Base-by-base conservation (phyloP, 2,329 filamentous ascomycete genomes). In the Curvularia verruculosa region DNA sequence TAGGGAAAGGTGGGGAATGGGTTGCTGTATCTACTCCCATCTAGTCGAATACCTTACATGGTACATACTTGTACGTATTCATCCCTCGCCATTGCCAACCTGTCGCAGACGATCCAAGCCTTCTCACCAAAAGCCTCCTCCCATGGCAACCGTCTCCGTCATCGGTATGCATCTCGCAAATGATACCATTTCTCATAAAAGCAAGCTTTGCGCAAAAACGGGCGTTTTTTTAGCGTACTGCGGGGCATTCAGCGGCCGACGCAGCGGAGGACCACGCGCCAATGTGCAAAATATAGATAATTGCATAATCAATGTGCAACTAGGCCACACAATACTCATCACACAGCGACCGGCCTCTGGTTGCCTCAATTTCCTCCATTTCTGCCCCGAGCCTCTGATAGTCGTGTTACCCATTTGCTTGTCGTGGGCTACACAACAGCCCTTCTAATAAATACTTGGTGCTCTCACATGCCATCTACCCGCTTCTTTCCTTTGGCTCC, bases 401-500 rank as follows among this genome's bases (percentile, higher is more conserved):
- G 40, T 29, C 18, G 55, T 53, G 49, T 41, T 24, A 49, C 56
- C 18, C 34, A 28, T 45, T 39, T 41, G 24, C 46, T 52, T 41
- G 18, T 31, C 10, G 28, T 12, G 40, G 19, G 49, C 52, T 36
- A 48, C 58, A 61, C 58, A 21, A 41, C 52, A 37, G 55, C 55
- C 56, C 58, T 56, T 46, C 41, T 51, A 26, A 19, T 29, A 37
- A 7, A 15, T 18, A 28, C 36, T 31, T 26, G 18, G n/a, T n/a
- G n/a, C n/a, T n/a, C 18, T n/a, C 47, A 23, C 47, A 21, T 34
- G 52, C 12, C 24, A 24, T 51, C 31, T 24, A 31, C 18, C 24
- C 15, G 21, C 21, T n/a, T 10, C 8, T 21, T 18, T 29, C n/a
- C 26, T 21, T 26, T 5, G 31, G 15, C 47, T 8, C 15, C 21